Base-by-base conservation (phyloP, 306 rosid species). In the Vigna trinervia region DNA sequence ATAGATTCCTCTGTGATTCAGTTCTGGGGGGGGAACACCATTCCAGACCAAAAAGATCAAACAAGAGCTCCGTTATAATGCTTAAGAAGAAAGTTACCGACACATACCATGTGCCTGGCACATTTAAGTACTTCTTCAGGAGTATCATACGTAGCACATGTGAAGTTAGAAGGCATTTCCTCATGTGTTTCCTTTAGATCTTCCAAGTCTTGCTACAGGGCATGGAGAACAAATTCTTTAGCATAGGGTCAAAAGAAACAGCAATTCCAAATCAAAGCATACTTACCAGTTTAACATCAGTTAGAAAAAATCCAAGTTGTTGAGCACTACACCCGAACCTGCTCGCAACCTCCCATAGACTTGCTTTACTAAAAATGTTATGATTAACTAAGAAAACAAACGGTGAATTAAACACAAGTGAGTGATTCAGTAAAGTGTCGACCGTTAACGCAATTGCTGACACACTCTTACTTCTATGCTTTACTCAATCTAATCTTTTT, bases 151-250 rank as follows among this genome's bases (percentile, higher is more conserved):
- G 92, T 87, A 8, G 92, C 90, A 79, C 99, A 95, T 4, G 97
- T 92, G 71, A 89, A 95, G 87, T 86, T 88, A 48, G 99, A 87
- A 67, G 99, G 97, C 96, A 95, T 87, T 88, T 95, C 97, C 57
- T 95, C 99, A 0, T 97, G 99, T 19, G 99, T 90, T 83, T 89
- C 97, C 90, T 88, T 95, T 8, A 97, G 96, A 85, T 95, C 97
- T 87, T 89, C 97, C 89, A 92, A 80, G 85, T 95, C 98, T 60
- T 88, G 91, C 98, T 95, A 77, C 68, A 80, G 53, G 41, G 36
- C 47, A 62, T 51, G 45, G 50, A 66, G 59, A 23, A 64, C 38
- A 32, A 54, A 85, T 74, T 22, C 54, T 58, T 76, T 30, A 81
- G 63, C 81, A 15, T 36, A 32, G 38, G 11, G 64, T 67, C 28